Conservation (phyloP, 2,329 filamentous ascomycete species). For the Diaporthe sp. region DNA sequence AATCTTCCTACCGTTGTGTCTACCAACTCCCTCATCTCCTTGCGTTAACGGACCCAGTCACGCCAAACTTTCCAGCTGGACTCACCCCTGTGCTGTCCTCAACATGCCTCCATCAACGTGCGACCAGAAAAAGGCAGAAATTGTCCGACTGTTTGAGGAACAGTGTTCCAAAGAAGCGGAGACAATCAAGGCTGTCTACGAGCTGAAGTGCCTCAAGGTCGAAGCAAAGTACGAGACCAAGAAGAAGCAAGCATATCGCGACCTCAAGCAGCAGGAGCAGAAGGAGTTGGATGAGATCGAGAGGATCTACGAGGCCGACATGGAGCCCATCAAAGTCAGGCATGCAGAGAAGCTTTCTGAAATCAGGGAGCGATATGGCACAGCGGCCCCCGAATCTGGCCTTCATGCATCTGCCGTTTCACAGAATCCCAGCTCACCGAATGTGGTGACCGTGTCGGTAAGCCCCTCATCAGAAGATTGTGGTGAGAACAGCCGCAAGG, state of each 20-base stretch:
- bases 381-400: background rate
- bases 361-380: background rate
- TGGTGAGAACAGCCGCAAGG: background rate
- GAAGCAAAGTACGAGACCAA: background rate
- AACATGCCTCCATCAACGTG: background rate
- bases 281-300: conserved; percentile 1
- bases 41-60: background rate
- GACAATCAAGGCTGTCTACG: background rate
- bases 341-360: background rate
- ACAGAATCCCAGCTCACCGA: background rate
- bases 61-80: background rate
- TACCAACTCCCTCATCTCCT: background rate
- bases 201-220: background rate
- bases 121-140: conserved; percentile 8
- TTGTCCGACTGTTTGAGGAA: background rate
- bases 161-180: background rate
- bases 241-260: background rate
- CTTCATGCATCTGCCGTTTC: background rate
- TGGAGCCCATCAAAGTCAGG: background rate
- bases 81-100: background rate
- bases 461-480: background rate
- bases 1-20: background rate
- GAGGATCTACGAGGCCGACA: background rate
- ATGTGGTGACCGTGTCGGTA: background rate
- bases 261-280: background rate